Base-by-base conservation (phyloP, 2,329 filamentous ascomycete species). In the Sclerotinia trifoliorum region DNA sequence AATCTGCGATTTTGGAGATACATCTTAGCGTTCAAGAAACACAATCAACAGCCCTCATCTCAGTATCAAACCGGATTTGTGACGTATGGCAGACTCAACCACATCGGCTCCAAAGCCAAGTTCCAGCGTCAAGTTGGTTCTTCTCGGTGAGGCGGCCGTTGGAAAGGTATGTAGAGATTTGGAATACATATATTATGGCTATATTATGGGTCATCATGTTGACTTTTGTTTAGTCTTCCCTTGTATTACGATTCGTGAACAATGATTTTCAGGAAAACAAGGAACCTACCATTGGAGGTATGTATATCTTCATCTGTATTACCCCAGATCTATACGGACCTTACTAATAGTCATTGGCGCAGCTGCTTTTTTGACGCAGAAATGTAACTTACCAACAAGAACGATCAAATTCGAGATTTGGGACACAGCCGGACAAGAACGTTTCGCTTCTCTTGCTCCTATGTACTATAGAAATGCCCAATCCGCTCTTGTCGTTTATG, bases 381-480 rank as follows among this genome's bases (percentile, higher is more conserved):
- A 98, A 88, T 97, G 94, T 84, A 95, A 93, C 77, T 90, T 98
- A 54, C 94, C 94, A 46, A 93, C 90, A 76, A 88, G 94, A 78
- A 97, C 93, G 73, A 94, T 94, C 83, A 92, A 92, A 80, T 94
- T 94, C 78, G 91, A 94, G 80, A 98, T 99, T 77, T 99, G 94
- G 94, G 94, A 99, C 83, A 98, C 94, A 21, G 94, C 95, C 55
- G 94, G 94, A 78, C 94, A 99, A 81, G 94, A 99, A 83, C 92
- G 94, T 72, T 99, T 98, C 78, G 94, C 94, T 75, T 96, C 92
- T 64, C 88, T 98, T 70, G 95, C 95, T 65, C 95, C 94, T 76
- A 98, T 98, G 95, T 99, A 99, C 86, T 98, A 98, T 84, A 93
- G 94, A 81, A 98, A 99, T 79, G 95, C 95, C 64, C 94, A 98